Evolutionary conservation across 371 early-diverging fungal genomes (phyloP).

Genomic region (Apophysomyces variabilis): DNA sequence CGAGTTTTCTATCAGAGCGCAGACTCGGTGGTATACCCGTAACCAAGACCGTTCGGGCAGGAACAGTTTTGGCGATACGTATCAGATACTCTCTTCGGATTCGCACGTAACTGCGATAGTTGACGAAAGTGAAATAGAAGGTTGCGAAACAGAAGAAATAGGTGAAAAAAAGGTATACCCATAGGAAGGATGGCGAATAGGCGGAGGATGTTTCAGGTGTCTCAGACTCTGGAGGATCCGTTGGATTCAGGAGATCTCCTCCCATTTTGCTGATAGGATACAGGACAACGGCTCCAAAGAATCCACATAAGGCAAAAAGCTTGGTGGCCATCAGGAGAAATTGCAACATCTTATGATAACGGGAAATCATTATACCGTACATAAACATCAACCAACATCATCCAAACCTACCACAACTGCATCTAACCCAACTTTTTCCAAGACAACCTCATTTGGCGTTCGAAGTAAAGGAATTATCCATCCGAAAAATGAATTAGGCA

Average conservation of each 20-base stretch:
- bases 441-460: conserved; percentile 57
- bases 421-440: conserved; percentile 70
- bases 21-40: conserved; percentile 61
- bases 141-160: conserved; percentile 66
- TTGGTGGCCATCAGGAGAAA: conserved; percentile 57
- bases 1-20: conserved; percentile 54
- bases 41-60: conserved; percentile 64
- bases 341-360: conserved; percentile 47
- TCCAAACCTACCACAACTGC: conserved; percentile 58
- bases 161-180: conserved; percentile 65
- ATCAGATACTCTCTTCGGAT: conserved; percentile 59
- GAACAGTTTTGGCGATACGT: conserved; percentile 52
- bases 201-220: conserved; percentile 10
- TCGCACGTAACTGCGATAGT: conserved; percentile 62
- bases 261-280: conserved; percentile 54
- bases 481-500: conserved; percentile 61
- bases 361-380: not conserved
- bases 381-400: not conserved
- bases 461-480: conserved; percentile 64
- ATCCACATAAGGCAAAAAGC: conserved; percentile 52
- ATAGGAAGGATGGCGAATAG: conserved; percentile 44
- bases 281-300: conserved; percentile 53
- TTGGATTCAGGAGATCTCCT: conserved; percentile 41
- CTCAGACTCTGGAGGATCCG: conserved; percentile 27
- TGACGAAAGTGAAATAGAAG: conserved; percentile 62